Conservation (phyloP, 371 early-diverging fungal genomes). For the Mucor lusitanicus region DNA sequence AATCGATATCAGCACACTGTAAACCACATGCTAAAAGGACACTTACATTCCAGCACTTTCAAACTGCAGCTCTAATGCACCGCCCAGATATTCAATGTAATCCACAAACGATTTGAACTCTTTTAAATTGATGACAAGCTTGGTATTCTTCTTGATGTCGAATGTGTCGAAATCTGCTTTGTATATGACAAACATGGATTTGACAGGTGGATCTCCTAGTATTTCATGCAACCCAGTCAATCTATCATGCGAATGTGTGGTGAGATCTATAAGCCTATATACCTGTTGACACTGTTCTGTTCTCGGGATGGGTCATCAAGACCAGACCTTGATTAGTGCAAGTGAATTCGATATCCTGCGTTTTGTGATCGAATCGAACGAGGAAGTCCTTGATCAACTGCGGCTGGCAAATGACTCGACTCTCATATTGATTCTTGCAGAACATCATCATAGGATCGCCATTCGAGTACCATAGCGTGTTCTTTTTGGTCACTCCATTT, state of each 20-base stretch:
- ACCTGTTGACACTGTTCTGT: not conserved
- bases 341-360: not conserved
- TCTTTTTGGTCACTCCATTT: conserved; percentile 16
- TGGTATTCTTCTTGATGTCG: not conserved
- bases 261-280: not conserved
- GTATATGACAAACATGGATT: conserved; percentile 2
- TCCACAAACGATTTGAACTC: conserved; percentile 21
- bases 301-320: conserved; percentile 6
- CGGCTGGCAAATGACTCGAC: not conserved
- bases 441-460: conserved; percentile 6
- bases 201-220: conserved; percentile 10
- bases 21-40: not conserved
- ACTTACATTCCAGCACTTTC: conserved; percentile 19
- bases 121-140: conserved; percentile 12
- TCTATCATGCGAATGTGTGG: not conserved
- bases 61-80: conserved; percentile 3
- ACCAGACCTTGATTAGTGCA: conserved; percentile 1
- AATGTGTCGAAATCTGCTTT: not conserved
- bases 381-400: not conserved
- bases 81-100: conserved; percentile 8
- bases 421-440: not conserved
- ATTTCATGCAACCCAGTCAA: not conserved
- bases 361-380: conserved; percentile 2
- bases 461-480: conserved; percentile 11
- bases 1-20: not conserved